Conservation (phyloP, 2,329 filamentous ascomycete genomes). For the Aspergillus clavatus region DNA sequence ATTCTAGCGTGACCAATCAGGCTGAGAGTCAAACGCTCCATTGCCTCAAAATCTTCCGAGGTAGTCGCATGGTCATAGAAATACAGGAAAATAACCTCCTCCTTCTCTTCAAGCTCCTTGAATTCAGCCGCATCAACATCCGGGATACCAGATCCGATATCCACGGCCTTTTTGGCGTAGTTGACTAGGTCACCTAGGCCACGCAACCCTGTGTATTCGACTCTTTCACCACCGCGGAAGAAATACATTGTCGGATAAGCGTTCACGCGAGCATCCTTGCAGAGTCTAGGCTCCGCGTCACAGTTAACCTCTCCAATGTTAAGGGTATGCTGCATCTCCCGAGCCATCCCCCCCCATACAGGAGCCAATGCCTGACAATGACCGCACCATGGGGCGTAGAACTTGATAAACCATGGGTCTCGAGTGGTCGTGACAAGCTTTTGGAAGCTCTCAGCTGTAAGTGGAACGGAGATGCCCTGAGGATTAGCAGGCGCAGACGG, state of each 20-base stretch:
- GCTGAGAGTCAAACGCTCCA: slow-evolving; percentile 80
- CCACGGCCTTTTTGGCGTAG: slow-evolving; percentile 81
- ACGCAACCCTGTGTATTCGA: slow-evolving; percentile 88
- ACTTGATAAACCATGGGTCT: slow-evolving; percentile 98
- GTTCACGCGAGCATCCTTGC: slow-evolving; percentile 77
- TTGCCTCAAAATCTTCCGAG: slow-evolving; percentile 80
- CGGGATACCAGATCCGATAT: slow-evolving; percentile 68
- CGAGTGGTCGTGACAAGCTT: slow-evolving; percentile 76
- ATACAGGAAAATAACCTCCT: slow-evolving; percentile 95
- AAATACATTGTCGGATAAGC: slow-evolving; percentile 88
- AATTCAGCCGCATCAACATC: slow-evolving; percentile 75
- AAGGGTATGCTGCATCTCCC: slow-evolving; percentile 82
- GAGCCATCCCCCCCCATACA: slow-evolving; percentile 82
- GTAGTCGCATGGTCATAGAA: slow-evolving; percentile 97
- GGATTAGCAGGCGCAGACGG: slow-evolving; percentile 63
- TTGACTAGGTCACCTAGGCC: slow-evolving; percentile 84
- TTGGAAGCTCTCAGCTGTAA: slow-evolving; percentile 83
- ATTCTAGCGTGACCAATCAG: slow-evolving; percentile 88
- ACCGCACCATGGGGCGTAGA: slow-evolving; percentile 95
- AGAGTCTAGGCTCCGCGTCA: slow-evolving; percentile 77
- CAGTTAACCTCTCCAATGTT: slow-evolving; percentile 97
- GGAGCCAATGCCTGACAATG: slow-evolving; percentile 93
- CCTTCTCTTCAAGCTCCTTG: slow-evolving; percentile 78
- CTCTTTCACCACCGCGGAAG: slow-evolving; percentile 84
- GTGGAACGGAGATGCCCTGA: slow-evolving; percentile 65